Evolutionary conservation across 129 eudicot species (phyloP).

Genomic region (Logfia minima): DNA sequence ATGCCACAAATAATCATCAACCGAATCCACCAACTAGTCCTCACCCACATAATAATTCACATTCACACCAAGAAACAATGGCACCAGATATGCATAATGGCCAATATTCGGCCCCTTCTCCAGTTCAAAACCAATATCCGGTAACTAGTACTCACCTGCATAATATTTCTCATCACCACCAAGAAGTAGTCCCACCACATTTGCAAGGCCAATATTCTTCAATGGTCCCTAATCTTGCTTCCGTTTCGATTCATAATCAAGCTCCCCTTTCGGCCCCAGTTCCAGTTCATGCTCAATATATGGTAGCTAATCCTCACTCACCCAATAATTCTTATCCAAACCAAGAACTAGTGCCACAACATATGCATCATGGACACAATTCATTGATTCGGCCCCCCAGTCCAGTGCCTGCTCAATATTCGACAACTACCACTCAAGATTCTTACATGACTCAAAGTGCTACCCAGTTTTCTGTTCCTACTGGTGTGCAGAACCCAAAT

Average conservation of each 20-base stretch:
- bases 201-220: background rate
- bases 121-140: background rate
- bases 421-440: conserved; percentile 6
- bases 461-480: background rate
- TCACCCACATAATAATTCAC: conserved; percentile 4
- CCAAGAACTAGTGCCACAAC: conserved; percentile 1
- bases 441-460: conserved; percentile 29
- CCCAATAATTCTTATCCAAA: background rate
- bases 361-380: background rate
- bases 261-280: conserved; percentile 7
- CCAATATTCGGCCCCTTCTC: background rate
- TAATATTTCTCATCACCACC: background rate
- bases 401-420: conserved; percentile 5
- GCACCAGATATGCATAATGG: conserved; percentile 4
- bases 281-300: conserved; percentile 19
- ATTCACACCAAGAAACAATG: background rate
- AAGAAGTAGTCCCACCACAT: conserved; percentile 15
- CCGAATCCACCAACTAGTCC: conserved; percentile 2
- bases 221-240: background rate
- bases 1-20: conserved; percentile 24
- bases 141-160: background rate
- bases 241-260: conserved; percentile 17
- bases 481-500: background rate
- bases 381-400: background rate
- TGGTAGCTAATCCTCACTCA: background rate